Percentiles rank a stretch among this genome's conserved stretches.
Conservation (phyloP, 2,329 filamentous ascomycete species). For the Fusarium subglutinans region DNA sequence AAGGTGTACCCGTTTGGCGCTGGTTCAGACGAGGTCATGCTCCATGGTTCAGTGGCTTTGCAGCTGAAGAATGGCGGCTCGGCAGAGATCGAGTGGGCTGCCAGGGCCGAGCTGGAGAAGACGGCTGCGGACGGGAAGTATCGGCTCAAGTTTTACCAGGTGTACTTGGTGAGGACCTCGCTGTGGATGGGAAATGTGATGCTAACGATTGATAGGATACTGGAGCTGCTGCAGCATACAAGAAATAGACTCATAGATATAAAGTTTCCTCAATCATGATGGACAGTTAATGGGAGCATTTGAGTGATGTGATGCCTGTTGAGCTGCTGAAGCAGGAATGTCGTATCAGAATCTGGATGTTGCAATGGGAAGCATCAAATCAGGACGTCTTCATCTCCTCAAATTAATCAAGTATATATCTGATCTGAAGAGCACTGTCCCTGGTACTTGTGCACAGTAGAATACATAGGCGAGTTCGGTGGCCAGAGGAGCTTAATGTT, state of each 20-base stretch:
- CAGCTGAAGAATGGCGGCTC: constrained; percentile 26
- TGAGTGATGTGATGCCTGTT: not conserved
- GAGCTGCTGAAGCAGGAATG: not conserved
- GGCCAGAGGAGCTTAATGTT: not conserved
- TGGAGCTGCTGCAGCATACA: constrained; percentile 24
- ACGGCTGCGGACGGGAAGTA: constrained; percentile 16
- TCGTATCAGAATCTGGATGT: not conserved
- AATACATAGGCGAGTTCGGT: not conserved
- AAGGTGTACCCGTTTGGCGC: constrained; percentile 26
- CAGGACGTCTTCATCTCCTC: not conserved
- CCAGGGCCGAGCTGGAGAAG: constrained; percentile 15
- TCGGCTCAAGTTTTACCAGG: constrained; percentile 32
- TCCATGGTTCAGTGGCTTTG: constrained; percentile 28
- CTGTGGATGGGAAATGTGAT: accelerated
- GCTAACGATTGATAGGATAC: constrained; percentile 14
- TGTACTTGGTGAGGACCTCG: constrained; percentile 14
- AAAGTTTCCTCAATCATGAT: accelerated
- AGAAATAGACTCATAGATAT: constrained; percentile 46
- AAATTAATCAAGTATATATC: not conserved
- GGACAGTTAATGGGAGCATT: accelerated
- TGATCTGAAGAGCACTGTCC: too few relatives aligned
- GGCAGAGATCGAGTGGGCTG: constrained; percentile 33
- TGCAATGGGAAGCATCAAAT: not conserved
- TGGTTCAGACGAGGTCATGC: constrained; percentile 23
- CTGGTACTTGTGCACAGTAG: too few relatives aligned